phyloP scores from a whole-genome alignment of 345 rosid species.

The Salix exigua region DNA sequence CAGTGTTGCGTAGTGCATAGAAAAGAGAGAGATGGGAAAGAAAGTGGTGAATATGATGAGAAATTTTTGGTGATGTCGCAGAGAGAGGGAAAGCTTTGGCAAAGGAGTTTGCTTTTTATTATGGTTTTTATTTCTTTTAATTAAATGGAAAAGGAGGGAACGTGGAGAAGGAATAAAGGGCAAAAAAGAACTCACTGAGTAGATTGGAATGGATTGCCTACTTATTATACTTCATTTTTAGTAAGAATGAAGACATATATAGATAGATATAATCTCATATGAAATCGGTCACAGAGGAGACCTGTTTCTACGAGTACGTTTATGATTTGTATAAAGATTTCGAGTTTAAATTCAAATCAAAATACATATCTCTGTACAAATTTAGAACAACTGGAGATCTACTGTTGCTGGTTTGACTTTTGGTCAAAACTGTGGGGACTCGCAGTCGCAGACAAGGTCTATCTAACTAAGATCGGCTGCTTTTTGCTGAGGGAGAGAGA shows the following conservation, averaged over 20 bases:
- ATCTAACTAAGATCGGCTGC: slow-evolving; percentile 20
- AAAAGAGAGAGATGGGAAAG: slow-evolving; percentile 8
- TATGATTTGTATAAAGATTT: too few species aligned
- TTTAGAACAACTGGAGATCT: too few species aligned
- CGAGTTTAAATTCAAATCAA: neutral
- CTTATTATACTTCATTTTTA: neutral
- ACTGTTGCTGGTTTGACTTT: slow-evolving; percentile 29
- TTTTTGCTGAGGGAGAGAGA: slow-evolving; percentile 2
- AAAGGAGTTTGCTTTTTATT: slow-evolving; percentile 32
- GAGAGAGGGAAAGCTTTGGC: slow-evolving; percentile 34
- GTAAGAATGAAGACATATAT: too few species aligned
- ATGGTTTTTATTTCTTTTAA: neutral
- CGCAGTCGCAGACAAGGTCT: slow-evolving; percentile 29
- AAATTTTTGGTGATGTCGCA: slow-evolving; percentile 31
- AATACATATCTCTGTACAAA: too few species aligned
- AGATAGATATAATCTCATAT: too few species aligned
- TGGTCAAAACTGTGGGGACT: slow-evolving; percentile 37
- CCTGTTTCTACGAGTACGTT: too few species aligned
- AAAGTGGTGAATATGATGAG: slow-evolving; percentile 46
- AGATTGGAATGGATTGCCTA: neutral
- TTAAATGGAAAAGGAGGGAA: slow-evolving; percentile 24
- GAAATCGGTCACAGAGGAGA: too few species aligned
- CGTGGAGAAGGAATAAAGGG: slow-evolving; percentile 41
- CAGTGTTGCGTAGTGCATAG: neutral
- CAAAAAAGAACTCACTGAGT: slow-evolving; percentile 7